These are phyloP conservation scores for Ophiocordyceps camponoti-rufipedis DNA, from an alignment of 2,329 filamentous ascomycete species.

Conservation along the genomic window DNA sequence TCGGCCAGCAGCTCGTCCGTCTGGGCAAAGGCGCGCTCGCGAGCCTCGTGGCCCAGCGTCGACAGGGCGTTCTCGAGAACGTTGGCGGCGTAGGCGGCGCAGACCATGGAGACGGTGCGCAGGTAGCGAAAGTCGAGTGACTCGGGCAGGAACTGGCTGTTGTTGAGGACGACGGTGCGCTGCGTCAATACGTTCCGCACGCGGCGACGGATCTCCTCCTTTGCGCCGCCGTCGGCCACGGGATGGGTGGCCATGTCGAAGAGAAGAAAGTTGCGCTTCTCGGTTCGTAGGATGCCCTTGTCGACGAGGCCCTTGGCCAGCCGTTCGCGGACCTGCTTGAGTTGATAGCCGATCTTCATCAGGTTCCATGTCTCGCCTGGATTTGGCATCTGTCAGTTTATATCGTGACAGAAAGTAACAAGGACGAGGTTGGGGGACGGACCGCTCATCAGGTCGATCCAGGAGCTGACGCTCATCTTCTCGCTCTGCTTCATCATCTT, in stretches of 20 bases:
- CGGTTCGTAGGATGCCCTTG: slow-evolving; percentile 94
- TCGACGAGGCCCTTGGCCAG: slow-evolving; percentile 94
- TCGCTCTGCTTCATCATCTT: slow-evolving; percentile 99
- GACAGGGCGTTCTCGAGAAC: slow-evolving; percentile 95
- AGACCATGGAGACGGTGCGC: slow-evolving; percentile 89
- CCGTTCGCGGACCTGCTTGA: slow-evolving; percentile 96
- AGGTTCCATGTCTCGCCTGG: slow-evolving; percentile 97
- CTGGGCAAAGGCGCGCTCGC: slow-evolving; percentile 89
- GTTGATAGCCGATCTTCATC: slow-evolving; percentile 99
- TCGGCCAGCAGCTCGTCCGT: slow-evolving; percentile 91
- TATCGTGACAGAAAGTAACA: not conserved
- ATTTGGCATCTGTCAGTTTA: not conserved
- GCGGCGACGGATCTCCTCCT: slow-evolving; percentile 88
- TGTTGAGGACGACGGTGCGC: slow-evolving; percentile 77
- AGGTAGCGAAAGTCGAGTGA: slow-evolving; percentile 87
- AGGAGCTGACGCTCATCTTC: slow-evolving; percentile 98
- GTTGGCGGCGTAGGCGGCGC: slow-evolving; percentile 93
- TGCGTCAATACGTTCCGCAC: slow-evolving; percentile 86
- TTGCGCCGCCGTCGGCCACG: slow-evolving; percentile 87
- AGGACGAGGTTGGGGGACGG: not conserved
- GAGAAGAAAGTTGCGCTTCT: slow-evolving; percentile 97
- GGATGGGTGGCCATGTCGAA: slow-evolving; percentile 99
- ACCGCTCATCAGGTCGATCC: slow-evolving; percentile 99
- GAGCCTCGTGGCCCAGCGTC: slow-evolving; percentile 80
- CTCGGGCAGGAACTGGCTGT: slow-evolving; percentile 79